Percentiles rank a stretch among this genome's conserved stretches.
Evolutionary conservation across 1,284 basidiomycete species (phyloP).

Genomic region (Agroathelia rolfsii): DNA sequence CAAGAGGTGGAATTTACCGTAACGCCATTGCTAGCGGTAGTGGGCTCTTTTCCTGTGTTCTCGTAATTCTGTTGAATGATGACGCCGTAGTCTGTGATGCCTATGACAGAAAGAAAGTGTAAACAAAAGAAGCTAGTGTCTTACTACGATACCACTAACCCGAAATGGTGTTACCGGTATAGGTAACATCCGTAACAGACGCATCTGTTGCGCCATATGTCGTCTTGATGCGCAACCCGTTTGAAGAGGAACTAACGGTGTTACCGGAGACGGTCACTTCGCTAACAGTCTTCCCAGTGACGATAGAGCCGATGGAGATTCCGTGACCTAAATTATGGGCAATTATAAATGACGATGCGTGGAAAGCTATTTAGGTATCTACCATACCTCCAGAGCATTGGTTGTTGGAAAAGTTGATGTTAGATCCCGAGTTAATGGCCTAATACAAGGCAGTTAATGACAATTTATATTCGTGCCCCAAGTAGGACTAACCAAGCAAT

Average conservation of each 20-base stretch:
- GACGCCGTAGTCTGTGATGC: conserved; percentile 1
- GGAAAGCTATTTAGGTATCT: too few species aligned
- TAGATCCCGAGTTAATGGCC: conserved; percentile 15
- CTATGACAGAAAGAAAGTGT: too few species aligned
- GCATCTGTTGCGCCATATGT: conserved; percentile 1
- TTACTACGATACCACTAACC: conserved; percentile 1
- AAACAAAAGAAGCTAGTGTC: too few species aligned
- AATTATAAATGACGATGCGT: too few species aligned
- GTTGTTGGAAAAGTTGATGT: conserved; percentile 13
- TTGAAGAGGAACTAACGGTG: conserved; percentile 1
- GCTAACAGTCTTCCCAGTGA: conserved; percentile 2
- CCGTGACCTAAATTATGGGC: too few species aligned
- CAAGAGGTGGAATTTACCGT: too few species aligned
- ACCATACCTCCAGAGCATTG: conserved; percentile 15
- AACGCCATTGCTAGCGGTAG: too few species aligned
- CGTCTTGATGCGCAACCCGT: conserved; percentile 1
- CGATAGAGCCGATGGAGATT: conserved; percentile 13
- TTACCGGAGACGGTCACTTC: conserved; percentile 1
- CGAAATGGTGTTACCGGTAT: conserved; percentile 1
- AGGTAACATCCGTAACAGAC: background rate
- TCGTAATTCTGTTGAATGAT: conserved; percentile 1
- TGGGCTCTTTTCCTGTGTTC: too few species aligned
- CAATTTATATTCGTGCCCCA: too few species aligned
- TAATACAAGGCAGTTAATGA: too few species aligned
- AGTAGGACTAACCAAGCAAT: too few species aligned